Evolutionary conservation across 768 basidiomycete species (phyloP).

Genomic region (Daedalea quercina): DNA sequence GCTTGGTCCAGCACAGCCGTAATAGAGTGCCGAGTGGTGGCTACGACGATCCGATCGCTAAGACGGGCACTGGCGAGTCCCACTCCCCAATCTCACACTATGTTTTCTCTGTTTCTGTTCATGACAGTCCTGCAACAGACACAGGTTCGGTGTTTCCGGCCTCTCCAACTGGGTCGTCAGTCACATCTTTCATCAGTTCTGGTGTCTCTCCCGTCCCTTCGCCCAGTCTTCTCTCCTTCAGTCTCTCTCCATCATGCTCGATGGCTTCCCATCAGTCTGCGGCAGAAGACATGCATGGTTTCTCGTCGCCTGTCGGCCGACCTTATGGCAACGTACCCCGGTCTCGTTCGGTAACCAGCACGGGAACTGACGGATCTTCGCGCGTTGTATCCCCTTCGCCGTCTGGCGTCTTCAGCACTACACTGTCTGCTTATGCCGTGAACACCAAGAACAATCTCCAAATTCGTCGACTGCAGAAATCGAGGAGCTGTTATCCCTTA

Average conservation of each 20-base stretch:
- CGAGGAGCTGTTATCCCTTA: constrained; percentile 2
- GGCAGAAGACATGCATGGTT: not conserved
- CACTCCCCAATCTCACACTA: not conserved
- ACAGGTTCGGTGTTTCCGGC: not conserved
- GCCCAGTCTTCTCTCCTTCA: not conserved
- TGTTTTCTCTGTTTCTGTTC: not conserved
- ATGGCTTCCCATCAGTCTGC: not conserved
- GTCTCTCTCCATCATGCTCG: not conserved
- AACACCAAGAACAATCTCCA: not conserved
- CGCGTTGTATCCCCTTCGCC: constrained; percentile 9
- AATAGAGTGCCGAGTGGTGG: not conserved
- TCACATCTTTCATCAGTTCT: not conserved
- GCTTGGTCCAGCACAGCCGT: too few species aligned
- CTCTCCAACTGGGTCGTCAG: not conserved
- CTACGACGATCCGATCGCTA: not conserved
- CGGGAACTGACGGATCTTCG: not conserved
- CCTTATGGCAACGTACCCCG: not conserved
- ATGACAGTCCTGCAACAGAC: not conserved
- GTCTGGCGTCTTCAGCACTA: not conserved
- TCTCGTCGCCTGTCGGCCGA: not conserved
- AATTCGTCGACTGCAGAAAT: not conserved
- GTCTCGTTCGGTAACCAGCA: not conserved
- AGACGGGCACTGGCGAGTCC: not conserved
- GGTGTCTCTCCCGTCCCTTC: not conserved
- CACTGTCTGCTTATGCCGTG: not conserved